Conservation (phyloP, 495 filamentous ascomycete species). For the Podospora didyma region DNA sequence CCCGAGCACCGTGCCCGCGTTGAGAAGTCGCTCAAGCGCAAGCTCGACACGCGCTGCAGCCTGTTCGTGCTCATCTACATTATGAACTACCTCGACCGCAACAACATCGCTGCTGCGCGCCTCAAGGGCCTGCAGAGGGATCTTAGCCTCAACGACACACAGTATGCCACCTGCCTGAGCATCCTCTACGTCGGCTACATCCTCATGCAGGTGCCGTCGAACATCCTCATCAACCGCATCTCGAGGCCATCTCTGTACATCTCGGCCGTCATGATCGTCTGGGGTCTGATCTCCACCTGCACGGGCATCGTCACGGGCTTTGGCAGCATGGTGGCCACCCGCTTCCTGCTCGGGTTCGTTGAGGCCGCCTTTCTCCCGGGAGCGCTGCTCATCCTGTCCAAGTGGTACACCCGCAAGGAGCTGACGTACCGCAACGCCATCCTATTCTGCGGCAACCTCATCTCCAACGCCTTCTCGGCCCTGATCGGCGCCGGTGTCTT, state of each 20-base stretch:
- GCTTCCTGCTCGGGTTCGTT: slow-evolving; percentile 66
- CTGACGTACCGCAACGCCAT: slow-evolving; percentile 52
- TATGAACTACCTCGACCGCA: slow-evolving; percentile 73
- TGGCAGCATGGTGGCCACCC: slow-evolving; percentile 55
- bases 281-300: slow-evolving; percentile 64
- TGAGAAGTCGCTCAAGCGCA: slow-evolving; percentile 38
- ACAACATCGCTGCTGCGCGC: slow-evolving; percentile 47
- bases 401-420: slow-evolving; percentile 55
- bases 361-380: slow-evolving; percentile 45
- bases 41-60: slow-evolving; percentile 39
- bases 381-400: slow-evolving; percentile 45
- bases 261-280: slow-evolving; percentile 56
- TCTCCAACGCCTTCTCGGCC: slow-evolving; percentile 59
- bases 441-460: slow-evolving; percentile 57
- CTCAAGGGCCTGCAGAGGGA: slow-evolving; percentile 45
- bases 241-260: slow-evolving; percentile 40
- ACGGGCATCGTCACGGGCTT: slow-evolving; percentile 57
- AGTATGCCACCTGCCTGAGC: slow-evolving; percentile 39
- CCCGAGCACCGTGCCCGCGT: slow-evolving; percentile 30
- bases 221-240: slow-evolving; percentile 38
- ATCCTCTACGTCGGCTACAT: slow-evolving; percentile 52
- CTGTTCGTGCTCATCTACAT: slow-evolving; percentile 58
- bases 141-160: slow-evolving; percentile 31
- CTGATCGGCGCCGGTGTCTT: slow-evolving; percentile 56
- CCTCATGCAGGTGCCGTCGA: slow-evolving; percentile 46